Conservation (phyloP, 2,329 filamentous ascomycete genomes). For the Dactylellina cionopaga region DNA sequence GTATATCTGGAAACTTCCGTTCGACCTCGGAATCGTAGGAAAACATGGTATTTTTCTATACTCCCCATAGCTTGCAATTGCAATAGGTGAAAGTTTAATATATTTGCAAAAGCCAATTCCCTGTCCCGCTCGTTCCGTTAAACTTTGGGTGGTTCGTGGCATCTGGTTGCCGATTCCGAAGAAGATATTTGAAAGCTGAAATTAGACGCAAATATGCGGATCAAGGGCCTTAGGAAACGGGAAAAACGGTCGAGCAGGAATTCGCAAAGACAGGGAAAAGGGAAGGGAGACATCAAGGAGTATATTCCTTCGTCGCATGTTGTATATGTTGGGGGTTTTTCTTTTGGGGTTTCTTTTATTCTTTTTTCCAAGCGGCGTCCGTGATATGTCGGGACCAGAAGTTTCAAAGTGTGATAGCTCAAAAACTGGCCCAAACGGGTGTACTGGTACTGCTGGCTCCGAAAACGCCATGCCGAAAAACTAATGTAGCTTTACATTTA, state of each 20-base stretch:
- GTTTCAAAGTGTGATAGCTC: constrained; percentile 41
- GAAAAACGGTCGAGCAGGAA: neutral
- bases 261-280: neutral
- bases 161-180: constrained; percentile 30
- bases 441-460: constrained; percentile 30
- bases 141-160: constrained; percentile 33
- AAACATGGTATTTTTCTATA: constrained; percentile 13
- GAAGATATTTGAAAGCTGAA: constrained; percentile 12
- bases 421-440: constrained; percentile 6
- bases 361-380: constrained; percentile 38
- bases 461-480: constrained; percentile 43
- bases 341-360: too few species aligned
- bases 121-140: constrained; percentile 38
- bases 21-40: constrained; percentile 27
- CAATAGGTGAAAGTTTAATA: neutral
- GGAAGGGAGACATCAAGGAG: neutral
- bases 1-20: constrained; percentile 26
- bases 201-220: constrained; percentile 22
- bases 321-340: too few species aligned
- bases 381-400: constrained; percentile 23
- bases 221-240: neutral
- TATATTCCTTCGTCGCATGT: neutral
- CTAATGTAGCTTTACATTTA: constrained; percentile 30
- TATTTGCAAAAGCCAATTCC: constrained; percentile 7
- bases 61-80: constrained; percentile 19